phyloP scores from a whole-genome alignment of 2,329 filamentous ascomycete species.

The Talaromyces sp. region DNA sequence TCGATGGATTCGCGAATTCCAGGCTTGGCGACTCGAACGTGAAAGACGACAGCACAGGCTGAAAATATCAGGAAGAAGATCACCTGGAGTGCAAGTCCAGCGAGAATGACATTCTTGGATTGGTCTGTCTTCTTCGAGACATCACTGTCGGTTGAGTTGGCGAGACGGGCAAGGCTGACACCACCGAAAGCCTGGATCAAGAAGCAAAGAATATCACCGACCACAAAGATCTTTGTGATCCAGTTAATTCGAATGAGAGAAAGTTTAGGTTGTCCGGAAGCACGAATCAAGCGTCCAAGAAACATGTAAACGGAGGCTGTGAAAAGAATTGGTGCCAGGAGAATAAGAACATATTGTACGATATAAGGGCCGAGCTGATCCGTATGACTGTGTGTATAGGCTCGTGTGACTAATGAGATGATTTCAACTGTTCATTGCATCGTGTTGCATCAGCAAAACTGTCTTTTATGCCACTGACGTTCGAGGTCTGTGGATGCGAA shows the following conservation, averaged over 20 bases:
- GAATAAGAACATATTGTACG: conserved; percentile 16
- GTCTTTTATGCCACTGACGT: too few relatives aligned
- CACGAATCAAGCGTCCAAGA: conserved; percentile 36
- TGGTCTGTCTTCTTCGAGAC: background rate
- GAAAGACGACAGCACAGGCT: conserved; percentile 7
- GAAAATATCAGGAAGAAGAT: conserved; percentile 11
- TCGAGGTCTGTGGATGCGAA: background rate
- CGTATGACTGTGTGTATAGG: background rate
- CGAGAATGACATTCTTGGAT: conserved; percentile 1
- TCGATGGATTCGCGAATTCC: background rate
- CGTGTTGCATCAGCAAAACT: too few relatives aligned
- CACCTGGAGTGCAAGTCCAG: conserved; percentile 12
- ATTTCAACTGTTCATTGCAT: conserved; percentile 6
- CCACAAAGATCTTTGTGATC: conserved; percentile 10
- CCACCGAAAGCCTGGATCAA: conserved; percentile 9
- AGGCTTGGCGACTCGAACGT: conserved; percentile 1
- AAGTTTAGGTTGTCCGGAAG: conserved; percentile 10
- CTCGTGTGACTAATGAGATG: conserved; percentile 3
- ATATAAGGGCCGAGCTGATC: conserved; percentile 1
- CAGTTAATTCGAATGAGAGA: conserved; percentile 11
- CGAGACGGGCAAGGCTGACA: conserved; percentile 5
- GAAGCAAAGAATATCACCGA: conserved; percentile 14
- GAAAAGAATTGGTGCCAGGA: conserved; percentile 40
- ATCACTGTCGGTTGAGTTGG: background rate
- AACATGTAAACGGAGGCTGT: conserved; percentile 37